Base-by-base conservation (phyloP, 805 yeast genomes). In the Schwanniomyces yamadae region DNA sequence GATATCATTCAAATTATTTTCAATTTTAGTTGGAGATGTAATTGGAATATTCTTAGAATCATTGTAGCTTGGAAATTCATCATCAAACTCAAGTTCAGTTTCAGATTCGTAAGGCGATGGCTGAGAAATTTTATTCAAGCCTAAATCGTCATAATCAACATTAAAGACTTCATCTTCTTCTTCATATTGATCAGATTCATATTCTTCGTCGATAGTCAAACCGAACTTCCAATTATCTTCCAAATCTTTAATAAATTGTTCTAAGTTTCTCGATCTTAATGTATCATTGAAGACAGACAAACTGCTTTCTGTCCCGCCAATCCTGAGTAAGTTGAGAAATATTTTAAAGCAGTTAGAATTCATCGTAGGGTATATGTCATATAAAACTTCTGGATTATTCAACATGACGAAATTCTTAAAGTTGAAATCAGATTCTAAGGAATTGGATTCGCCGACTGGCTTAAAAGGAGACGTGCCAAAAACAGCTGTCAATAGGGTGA, bases 381-480 rank as follows among this genome's bases (percentile, higher is more conserved):
- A 72, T 25, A 75, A 57, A 33, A 71, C 64, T 33, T 61, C 63
- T 13, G 61, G 57, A 26, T 69, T 59, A 44, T 56, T 56, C 33
- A 41, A 53, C 33, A 64, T 53, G 18, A 61, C 61, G 49, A 72
- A 75, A 33, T 61, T 63, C 42, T 57, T 56, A 45, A 65, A 75
- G 49, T 75, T 73, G 15, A 54, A 49, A 52, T 75, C 80, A 23
- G 54, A 45, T 26, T 58, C 52, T 15, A 49, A 38, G 6, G 38
- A 39, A 2, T 43, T 41, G 16, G 43, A 38, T 9, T 43, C 41
- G 6, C 42, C 42, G 22, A 34, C 28, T 26, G 69, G 66, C 44
- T 71, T 66, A 57, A 77, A 76, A 1, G 80, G 80, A 33, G 77
- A 59, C 24, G 69, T 70, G 13, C 80, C 79, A 52, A 75, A 76